Conservation (phyloP, 441 rosid genomes). For the Croton setiger region DNA sequence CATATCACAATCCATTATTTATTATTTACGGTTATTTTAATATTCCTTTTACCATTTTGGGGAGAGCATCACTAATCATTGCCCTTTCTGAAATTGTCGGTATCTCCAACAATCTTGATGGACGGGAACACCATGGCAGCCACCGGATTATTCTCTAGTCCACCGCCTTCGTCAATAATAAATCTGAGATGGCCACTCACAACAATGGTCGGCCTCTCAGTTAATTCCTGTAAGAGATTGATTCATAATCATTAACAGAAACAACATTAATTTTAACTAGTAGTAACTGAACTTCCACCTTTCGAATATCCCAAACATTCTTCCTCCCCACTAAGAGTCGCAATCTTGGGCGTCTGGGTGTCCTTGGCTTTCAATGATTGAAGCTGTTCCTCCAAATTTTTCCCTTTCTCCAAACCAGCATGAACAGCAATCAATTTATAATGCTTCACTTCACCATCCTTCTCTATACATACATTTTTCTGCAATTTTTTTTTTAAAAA, state of each 20-base stretch:
- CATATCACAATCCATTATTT: too few relatives aligned
- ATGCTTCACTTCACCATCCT: slow-evolving; percentile 41
- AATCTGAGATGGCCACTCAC: slow-evolving; percentile 81
- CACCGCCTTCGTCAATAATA: slow-evolving; percentile 86
- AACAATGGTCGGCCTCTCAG: slow-evolving; percentile 46
- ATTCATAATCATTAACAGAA: too few relatives aligned
- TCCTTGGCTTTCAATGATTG: slow-evolving; percentile 56
- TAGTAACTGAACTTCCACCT: slow-evolving; percentile 36
- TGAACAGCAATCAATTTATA: slow-evolving; percentile 75
- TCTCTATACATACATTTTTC: slow-evolving; percentile 66
- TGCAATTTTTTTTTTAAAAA: slow-evolving; percentile 21
- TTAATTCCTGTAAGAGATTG: slow-evolving; percentile 37
- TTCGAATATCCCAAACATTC: slow-evolving; percentile 73
- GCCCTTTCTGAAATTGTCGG: slow-evolving; percentile 7
- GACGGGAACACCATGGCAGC: slow-evolving; percentile 44
- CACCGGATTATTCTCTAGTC: slow-evolving; percentile 50
- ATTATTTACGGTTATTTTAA: too few relatives aligned
- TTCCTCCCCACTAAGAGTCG: slow-evolving; percentile 60
- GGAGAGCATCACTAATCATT: too few relatives aligned
- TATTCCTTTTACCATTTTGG: too few relatives aligned
- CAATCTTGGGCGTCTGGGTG: slow-evolving; percentile 50
- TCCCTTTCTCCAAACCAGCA: slow-evolving; percentile 68
- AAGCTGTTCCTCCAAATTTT: slow-evolving; percentile 54
- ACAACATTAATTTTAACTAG: not conserved
- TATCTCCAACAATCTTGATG: slow-evolving; percentile 20